phyloP scores from a whole-genome alignment of 805 yeast genomes.

The Starmerella bacillaris region DNA sequence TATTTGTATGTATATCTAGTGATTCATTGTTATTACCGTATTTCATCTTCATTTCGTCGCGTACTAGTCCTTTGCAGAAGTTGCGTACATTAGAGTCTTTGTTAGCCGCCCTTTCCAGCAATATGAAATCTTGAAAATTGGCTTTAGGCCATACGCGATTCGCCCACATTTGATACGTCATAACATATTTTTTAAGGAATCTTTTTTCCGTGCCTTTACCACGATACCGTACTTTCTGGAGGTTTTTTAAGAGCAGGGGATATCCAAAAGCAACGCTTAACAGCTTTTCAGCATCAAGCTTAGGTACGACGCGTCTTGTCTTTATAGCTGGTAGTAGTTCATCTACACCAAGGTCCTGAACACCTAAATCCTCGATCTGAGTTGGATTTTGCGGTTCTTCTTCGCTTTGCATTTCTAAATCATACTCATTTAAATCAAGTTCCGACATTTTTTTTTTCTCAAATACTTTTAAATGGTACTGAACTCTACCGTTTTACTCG shows the following conservation, averaged over 20 bases:
- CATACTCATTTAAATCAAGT: slow-evolving; percentile 1
- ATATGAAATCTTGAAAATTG: slow-evolving; percentile 50
- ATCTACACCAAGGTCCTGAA: slow-evolving; percentile 16
- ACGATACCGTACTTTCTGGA: slow-evolving; percentile 20
- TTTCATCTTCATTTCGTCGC: too few species aligned
- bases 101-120: slow-evolving; percentile 35
- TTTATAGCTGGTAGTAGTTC: slow-evolving; percentile 3
- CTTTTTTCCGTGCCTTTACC: slow-evolving; percentile 31
- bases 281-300: slow-evolving; percentile 34
- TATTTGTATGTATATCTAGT: too few species aligned
- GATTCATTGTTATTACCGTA: too few species aligned
- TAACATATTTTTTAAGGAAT: slow-evolving; percentile 33
- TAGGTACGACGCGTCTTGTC: slow-evolving; percentile 12
- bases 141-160: slow-evolving; percentile 66
- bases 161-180: slow-evolving; percentile 56
- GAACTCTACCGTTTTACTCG: too few species aligned
- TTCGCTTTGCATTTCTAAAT: background rate
- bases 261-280: slow-evolving; percentile 36
- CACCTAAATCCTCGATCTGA: slow-evolving; percentile 13
- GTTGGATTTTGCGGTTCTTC: slow-evolving; percentile 4
- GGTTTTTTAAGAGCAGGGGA: slow-evolving; percentile 29
- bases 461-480: too few species aligned
- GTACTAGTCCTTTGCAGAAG: too few species aligned
- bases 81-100: slow-evolving; percentile 13
- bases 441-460: too few species aligned